Conservation (phyloP, 192 early-diverging fungal genomes). For the Backusella morwellensis region DNA sequence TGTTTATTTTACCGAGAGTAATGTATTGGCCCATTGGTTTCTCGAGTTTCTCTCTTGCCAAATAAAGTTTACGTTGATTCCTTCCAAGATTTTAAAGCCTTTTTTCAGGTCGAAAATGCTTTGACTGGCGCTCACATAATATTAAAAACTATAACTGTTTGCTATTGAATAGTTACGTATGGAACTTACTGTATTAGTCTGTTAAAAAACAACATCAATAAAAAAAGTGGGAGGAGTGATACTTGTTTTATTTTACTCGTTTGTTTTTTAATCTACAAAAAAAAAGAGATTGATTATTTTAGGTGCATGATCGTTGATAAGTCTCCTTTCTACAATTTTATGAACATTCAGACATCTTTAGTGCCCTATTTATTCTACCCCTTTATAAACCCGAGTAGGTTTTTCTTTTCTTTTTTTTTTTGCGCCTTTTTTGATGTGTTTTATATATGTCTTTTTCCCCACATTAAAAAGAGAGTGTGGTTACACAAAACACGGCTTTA, state of each 20-base stretch:
- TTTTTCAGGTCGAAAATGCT: constrained; percentile 49
- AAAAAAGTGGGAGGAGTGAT: too few relatives aligned
- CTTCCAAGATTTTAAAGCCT: constrained; percentile 34
- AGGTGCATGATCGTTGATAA: neutral
- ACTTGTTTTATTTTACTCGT: too few relatives aligned
- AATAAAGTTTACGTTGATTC: constrained; percentile 12
- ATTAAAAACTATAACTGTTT: constrained; percentile 1
- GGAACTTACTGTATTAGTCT: too few relatives aligned
- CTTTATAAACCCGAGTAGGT: too few relatives aligned
- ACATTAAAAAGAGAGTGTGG: neutral
- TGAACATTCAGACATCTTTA: neutral
- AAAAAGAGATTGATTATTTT: neutral
- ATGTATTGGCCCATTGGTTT: constrained; percentile 20
- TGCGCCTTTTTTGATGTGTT: neutral
- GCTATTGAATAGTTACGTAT: constrained; percentile 7
- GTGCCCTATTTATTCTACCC: neutral
- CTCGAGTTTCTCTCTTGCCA: constrained; percentile 21
- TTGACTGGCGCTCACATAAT: constrained; percentile 30
- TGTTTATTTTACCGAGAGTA: constrained; percentile 9
- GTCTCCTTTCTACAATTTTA: neutral
- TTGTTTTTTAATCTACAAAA: neutral
- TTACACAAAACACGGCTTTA: constrained; percentile 11
- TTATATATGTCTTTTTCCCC: neutral
- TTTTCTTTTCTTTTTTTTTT: neutral
- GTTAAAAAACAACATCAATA: neutral